Percentiles rank a stretch among this genome's conserved stretches.
Conservation (phyloP, 352 stramenopile genomes). For the Phytophthora sojae region DNA sequence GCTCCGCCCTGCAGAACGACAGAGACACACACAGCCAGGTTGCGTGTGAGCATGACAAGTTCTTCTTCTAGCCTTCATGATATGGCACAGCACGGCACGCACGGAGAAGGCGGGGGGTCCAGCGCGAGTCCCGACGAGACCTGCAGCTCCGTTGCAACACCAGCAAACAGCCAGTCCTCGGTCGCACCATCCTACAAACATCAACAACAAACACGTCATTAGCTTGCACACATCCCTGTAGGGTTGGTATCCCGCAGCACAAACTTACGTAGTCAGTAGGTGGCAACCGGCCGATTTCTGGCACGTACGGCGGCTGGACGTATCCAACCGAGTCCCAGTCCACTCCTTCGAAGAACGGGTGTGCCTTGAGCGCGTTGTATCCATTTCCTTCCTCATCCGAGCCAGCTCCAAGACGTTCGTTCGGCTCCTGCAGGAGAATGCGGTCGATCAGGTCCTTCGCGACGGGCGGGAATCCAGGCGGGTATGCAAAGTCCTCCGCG, state of each 20-base stretch:
- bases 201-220: constrained; percentile 1
- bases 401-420: constrained; percentile 72
- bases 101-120: constrained; percentile 66
- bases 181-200: constrained; percentile 78
- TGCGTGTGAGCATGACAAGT: constrained; percentile 4
- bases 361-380: constrained; percentile 73
- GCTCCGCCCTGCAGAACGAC: constrained; percentile 38
- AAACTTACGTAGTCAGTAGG: constrained; percentile 71
- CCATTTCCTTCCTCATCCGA: constrained; percentile 80
- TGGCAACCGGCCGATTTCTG: constrained; percentile 63
- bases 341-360: constrained; percentile 88
- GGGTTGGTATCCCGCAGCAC: background rate
- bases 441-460: constrained; percentile 81
- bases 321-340: constrained; percentile 71
- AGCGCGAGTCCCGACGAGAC: constrained; percentile 84
- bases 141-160: constrained; percentile 87
- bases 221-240: background rate
- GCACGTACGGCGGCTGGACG: constrained; percentile 62
- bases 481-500: constrained; percentile 81
- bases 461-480: constrained; percentile 59
- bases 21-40: background rate
- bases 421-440: constrained; percentile 81
- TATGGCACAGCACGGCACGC: constrained; percentile 34
- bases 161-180: constrained; percentile 90
- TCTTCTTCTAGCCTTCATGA: constrained; percentile 2